phyloP scores from a whole-genome alignment of 2,329 filamentous ascomycete species.

The Sarocladium kiliense region DNA sequence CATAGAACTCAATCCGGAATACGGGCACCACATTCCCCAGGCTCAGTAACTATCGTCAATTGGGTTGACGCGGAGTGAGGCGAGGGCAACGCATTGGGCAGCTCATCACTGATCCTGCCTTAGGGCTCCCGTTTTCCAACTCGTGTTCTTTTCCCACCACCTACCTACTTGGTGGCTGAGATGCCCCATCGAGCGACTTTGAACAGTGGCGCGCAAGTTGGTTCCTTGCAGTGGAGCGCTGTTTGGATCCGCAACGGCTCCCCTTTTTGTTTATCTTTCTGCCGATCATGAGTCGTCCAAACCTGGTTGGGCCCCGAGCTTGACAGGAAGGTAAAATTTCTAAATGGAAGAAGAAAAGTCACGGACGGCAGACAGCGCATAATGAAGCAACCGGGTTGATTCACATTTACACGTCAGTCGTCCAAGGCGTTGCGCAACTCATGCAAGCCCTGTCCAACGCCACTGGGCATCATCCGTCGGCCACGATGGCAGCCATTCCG shows the following conservation, averaged over 20 bases:
- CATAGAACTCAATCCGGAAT: background rate
- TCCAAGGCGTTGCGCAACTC: background rate
- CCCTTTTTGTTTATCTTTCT: background rate
- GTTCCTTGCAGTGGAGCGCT: constrained; percentile 4
- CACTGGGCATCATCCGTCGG: background rate
- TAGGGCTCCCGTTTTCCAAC: background rate
- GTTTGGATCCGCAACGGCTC: background rate
- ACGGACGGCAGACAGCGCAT: background rate
- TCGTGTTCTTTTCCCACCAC: background rate
- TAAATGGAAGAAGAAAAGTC: background rate
- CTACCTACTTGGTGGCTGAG: background rate
- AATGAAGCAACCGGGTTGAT: background rate
- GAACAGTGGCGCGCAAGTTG: background rate
- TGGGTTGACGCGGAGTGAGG: background rate
- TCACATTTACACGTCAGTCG: background rate
- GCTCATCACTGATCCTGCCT: background rate
- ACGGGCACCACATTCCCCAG: background rate
- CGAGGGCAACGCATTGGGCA: background rate
- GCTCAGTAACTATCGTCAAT: background rate
- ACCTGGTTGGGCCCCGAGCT: background rate
- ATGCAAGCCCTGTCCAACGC: background rate
- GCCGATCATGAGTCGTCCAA: background rate
- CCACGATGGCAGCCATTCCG: constrained; percentile 7
- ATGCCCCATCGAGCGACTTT: background rate
- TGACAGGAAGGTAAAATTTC: too few species aligned